phyloP scores from a whole-genome alignment of 768 basidiomycete genomes.

The Termitomyces sp. region DNA sequence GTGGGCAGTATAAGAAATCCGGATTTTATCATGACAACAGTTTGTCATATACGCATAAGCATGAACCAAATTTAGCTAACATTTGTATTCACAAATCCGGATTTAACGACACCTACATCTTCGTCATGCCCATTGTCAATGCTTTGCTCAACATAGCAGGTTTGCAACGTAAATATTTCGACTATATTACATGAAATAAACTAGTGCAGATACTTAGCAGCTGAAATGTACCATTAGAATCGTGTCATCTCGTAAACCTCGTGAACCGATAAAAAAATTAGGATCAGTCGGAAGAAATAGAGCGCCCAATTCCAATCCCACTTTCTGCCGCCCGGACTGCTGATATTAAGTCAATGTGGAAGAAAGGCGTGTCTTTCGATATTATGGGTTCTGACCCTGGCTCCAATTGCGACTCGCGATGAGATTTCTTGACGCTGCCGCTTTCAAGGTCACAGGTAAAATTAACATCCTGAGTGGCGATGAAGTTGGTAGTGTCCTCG shows the following conservation, averaged over 20 bases:
- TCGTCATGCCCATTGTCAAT: not conserved
- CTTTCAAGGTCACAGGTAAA: constrained; percentile 26
- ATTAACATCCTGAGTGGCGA: constrained; percentile 19
- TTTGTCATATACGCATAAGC: not conserved
- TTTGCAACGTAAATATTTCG: not conserved
- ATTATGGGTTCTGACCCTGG: constrained; percentile 36
- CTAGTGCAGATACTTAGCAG: not conserved
- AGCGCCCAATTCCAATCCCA: constrained; percentile 26
- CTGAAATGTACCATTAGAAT: not conserved
- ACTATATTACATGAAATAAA: constrained; percentile 4
- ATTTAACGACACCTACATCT: not conserved
- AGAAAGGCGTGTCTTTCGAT: constrained; percentile 65
- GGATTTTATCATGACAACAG: constrained; percentile 9
- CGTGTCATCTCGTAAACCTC: not conserved
- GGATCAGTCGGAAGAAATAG: constrained; percentile 2
- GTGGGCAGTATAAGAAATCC: constrained; percentile 4
- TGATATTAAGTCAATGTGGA: constrained; percentile 81
- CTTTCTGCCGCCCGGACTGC: constrained; percentile 69
- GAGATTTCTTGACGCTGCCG: constrained; percentile 26
- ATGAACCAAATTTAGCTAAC: no score
- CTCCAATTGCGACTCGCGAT: constrained; percentile 7
- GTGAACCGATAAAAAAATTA: not conserved
- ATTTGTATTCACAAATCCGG: not conserved
- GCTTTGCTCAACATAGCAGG: not conserved
- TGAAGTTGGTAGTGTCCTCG: constrained; percentile 26